Evolutionary conservation across 2,329 filamentous ascomycete species (phyloP), one percentile per base, ranked within the genome.

Genomic region (Colletotrichum noveboracense): DNA sequence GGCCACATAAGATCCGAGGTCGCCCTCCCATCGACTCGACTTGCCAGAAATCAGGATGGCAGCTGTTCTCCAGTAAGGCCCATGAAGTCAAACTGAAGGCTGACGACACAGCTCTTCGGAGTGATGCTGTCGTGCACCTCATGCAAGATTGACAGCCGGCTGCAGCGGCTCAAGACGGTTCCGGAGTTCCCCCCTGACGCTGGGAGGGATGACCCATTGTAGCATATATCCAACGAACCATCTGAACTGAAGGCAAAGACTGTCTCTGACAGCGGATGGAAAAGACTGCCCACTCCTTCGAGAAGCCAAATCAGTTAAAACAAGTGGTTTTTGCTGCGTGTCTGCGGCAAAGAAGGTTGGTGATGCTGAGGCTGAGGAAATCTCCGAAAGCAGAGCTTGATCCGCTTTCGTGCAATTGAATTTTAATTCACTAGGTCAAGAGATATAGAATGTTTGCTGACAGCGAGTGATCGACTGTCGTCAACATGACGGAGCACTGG

Each of bases 71-170:
- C 7, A 60, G 16, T 69, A 24, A 16, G 61, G 48, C 36, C 16
- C 21, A 32, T 55, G 14, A 30, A 65, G 34, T 32, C 13, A 24
- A 62, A 21, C 9, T 16, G 30, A 10, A 61, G 28, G 28, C 26
- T 36, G 16, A 30, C 61, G 43, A 43, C 62, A 34, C 60, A 38
- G 61, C 16, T 36, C 36, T 21, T 32, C 34, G 26, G 28, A 18
- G 61, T 62, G 48, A 26, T 48, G 48, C 24, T 36, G 56, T 16
- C 18, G 30, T 60, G 28, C 52, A 61, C 28, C 55, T 75, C 69
- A 72, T 75, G 73, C 70, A 75, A 62, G 62, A 73, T 52, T 74
- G 74, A 74, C 64, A 65, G 65, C 74, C 65, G 34, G 34, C 62
- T 64, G 64, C 65, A 60, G 65, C 70, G 65, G 74, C 70, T 69